Evolutionary conservation across 345 rosid species (phyloP).

Genomic region (Pistacia integerrima): DNA sequence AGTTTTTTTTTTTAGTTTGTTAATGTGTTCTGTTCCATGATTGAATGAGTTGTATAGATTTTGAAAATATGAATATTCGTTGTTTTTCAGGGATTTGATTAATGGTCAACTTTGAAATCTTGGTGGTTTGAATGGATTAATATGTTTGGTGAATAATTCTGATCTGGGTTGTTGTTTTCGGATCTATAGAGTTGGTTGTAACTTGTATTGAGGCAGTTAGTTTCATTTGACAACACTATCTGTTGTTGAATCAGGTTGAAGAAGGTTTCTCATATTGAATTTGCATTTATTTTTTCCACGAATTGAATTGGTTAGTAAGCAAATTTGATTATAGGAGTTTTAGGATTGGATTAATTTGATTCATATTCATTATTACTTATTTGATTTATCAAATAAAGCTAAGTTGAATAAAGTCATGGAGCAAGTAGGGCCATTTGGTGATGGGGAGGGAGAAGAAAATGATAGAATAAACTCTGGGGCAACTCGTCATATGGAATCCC

Average conservation of each 20-base stretch:
- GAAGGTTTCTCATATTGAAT: background rate
- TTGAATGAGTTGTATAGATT: background rate
- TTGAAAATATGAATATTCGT: background rate
- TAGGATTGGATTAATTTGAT: constrained; percentile 11
- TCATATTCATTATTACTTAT: background rate
- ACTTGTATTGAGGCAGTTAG: background rate
- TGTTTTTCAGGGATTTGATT: constrained; percentile 12
- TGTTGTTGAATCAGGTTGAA: background rate
- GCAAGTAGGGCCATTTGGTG: constrained; percentile 36
- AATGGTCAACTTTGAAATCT: constrained; percentile 16
- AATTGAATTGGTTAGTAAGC: constrained; percentile 12
- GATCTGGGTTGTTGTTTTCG: constrained; percentile 15
- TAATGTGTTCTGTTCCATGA: background rate
- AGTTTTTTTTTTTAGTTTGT: background rate
- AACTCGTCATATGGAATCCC: constrained; percentile 23
- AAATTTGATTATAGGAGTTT: background rate
- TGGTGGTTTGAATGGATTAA: constrained; percentile 11
- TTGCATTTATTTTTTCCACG: background rate
- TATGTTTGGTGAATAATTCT: constrained; percentile 15
- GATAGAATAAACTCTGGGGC: constrained; percentile 38
- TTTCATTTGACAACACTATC: constrained; percentile 2
- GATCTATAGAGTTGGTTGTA: constrained; percentile 8
- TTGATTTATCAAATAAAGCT: constrained; percentile 5
- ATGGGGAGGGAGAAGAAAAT: constrained; percentile 56
- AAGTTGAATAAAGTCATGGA: constrained; percentile 44